These are phyloP conservation scores for Cryphonectria naterciae DNA, from an alignment of 2,329 filamentous ascomycete genomes.

Conservation along the genomic window DNA sequence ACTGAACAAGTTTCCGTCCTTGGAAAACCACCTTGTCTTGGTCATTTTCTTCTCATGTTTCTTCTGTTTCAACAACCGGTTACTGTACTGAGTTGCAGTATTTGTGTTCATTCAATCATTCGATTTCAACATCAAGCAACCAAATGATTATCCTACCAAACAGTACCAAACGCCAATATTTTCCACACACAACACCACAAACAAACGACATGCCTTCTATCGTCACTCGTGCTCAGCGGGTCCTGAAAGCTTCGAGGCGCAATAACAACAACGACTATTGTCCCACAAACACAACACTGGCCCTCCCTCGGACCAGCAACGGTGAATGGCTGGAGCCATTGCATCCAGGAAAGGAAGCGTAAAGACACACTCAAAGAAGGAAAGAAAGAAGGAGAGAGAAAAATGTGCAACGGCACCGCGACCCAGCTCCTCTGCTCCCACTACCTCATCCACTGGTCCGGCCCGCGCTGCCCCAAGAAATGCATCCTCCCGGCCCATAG, in stretches of 20 bases:
- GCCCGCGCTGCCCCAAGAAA: conserved; percentile 24
- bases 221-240: not conserved
- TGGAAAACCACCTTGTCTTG: not conserved
- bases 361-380: not conserved
- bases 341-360: not conserved
- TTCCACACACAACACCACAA: not conserved
- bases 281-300: not conserved
- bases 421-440: conserved; percentile 30
- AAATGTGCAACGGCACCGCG: conserved; percentile 29
- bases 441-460: conserved; percentile 28
- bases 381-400: not conserved
- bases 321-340: not conserved
- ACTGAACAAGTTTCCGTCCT: conserved; percentile 7
- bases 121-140: not conserved
- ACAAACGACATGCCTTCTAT: conserved; percentile 18
- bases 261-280: not conserved
- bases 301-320: not conserved
- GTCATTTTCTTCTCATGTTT: not conserved
- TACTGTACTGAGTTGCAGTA: not conserved
- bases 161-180: not conserved
- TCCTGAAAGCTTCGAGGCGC: conserved; percentile 12
- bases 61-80: not conserved
- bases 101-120: not conserved
- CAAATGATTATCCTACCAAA: not conserved
- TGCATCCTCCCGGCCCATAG: conserved; percentile 26